Evolutionary conservation across 2,329 filamentous ascomycete genomes (phyloP).

Genomic region (Shiraia sp.): DNA sequence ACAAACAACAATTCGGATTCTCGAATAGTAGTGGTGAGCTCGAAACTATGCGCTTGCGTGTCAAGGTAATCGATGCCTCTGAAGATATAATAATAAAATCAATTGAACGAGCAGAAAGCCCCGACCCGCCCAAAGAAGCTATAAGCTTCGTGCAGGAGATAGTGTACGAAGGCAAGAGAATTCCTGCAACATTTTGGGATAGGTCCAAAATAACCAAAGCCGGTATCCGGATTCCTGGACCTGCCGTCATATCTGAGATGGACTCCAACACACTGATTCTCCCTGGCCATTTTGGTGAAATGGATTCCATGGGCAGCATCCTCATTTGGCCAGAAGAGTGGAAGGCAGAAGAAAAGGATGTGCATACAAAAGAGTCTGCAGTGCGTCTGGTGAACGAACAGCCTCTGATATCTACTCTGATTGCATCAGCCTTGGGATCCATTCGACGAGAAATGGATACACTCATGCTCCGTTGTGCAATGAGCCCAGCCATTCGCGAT

Average conservation of each 20-base stretch:
- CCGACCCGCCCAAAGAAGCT: conserved; percentile 41
- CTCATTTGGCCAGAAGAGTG: conserved; percentile 49
- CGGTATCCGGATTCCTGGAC: conserved; percentile 48
- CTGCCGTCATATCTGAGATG: conserved; percentile 56
- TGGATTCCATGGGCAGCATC: conserved; percentile 55
- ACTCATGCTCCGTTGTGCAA: conserved; percentile 55
- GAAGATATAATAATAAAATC: conserved; percentile 47
- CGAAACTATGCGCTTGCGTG: conserved; percentile 54
- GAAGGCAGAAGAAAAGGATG: conserved; percentile 25
- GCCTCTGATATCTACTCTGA: conserved; percentile 51
- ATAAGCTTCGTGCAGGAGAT: conserved; percentile 47
- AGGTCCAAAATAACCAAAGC: conserved; percentile 47
- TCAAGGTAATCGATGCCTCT: conserved; percentile 50
- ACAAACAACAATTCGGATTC: conserved; percentile 54
- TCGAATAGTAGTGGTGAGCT: conserved; percentile 50
- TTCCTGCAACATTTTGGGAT: conserved; percentile 52
- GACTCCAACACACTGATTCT: conserved; percentile 57
- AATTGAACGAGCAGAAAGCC: conserved; percentile 27
- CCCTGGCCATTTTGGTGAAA: conserved; percentile 52
- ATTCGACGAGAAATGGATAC: conserved; percentile 57
- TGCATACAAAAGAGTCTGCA: conserved; percentile 45
- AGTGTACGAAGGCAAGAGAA: conserved; percentile 45
- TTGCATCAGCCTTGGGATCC: conserved; percentile 51
- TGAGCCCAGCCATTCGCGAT: conserved; percentile 56
- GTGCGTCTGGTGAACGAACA: conserved; percentile 43